Conservation (phyloP, 2,329 filamentous ascomycete genomes). For the Aspergillus sp. region DNA sequence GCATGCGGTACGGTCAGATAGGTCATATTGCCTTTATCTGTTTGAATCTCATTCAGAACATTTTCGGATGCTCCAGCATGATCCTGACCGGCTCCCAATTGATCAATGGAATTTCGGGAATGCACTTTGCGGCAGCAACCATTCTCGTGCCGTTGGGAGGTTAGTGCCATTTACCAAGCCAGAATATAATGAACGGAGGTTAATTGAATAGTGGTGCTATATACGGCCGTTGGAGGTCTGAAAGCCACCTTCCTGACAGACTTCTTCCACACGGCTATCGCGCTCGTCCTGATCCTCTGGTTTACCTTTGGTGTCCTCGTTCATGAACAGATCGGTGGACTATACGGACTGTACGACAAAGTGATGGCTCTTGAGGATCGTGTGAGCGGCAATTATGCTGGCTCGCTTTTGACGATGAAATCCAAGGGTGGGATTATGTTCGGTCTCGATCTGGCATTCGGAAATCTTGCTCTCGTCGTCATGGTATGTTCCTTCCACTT, state of each 20-base stretch:
- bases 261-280: conserved; percentile 44
- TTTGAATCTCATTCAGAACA: conserved; percentile 38
- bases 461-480: conserved; percentile 44
- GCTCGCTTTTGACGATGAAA: conserved; percentile 45
- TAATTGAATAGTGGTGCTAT: conserved; percentile 35
- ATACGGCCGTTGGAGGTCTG: conserved; percentile 44
- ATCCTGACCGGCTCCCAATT: conserved; percentile 41
- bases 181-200: not conserved
- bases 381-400: conserved; percentile 42
- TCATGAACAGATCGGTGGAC: conserved; percentile 37
- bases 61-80: conserved; percentile 42
- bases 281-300: conserved; percentile 44
- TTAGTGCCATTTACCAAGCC: conserved; percentile 5
- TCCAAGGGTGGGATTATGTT: conserved; percentile 40
- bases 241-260: conserved; percentile 47
- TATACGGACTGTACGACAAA: conserved; percentile 42
- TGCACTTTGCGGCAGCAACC: conserved; percentile 43
- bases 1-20: conserved; percentile 41
- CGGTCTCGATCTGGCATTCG: conserved; percentile 44
- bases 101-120: conserved; percentile 42
- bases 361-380: conserved; percentile 37
- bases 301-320: conserved; percentile 43
- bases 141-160: conserved; percentile 43
- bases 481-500: conserved; percentile 29
- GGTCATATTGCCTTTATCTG: conserved; percentile 38